Evolutionary conservation across 202 grass and related monocot species (phyloP).

Genomic region (Setaria italica): DNA sequence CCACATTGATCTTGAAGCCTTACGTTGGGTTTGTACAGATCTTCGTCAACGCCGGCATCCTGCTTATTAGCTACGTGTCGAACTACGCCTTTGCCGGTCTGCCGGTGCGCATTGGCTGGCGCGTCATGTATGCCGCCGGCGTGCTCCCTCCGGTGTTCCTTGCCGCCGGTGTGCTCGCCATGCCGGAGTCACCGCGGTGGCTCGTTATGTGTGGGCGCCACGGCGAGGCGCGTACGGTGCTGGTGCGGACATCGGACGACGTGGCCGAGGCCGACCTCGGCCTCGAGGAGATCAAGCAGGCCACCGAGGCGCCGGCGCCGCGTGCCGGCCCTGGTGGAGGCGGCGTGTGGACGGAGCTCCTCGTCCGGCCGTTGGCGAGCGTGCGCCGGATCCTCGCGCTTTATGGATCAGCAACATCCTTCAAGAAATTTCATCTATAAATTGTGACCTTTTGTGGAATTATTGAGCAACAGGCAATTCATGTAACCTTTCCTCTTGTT

Average conservation of each 20-base stretch:
- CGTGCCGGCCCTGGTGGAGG: not conserved
- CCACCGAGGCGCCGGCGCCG: not conserved
- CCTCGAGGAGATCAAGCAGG: conserved; percentile 42
- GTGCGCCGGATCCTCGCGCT: conserved; percentile 46
- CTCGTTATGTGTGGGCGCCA: conserved; percentile 44
- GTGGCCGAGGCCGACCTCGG: conserved; percentile 40
- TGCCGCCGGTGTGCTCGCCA: conserved; percentile 17
- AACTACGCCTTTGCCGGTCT: conserved; percentile 42
- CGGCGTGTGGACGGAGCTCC: conserved; percentile 43
- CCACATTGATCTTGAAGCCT: no score
- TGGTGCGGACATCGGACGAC: not conserved
- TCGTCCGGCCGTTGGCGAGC: not conserved
- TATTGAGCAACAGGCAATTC: no score
- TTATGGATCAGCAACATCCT: no score
- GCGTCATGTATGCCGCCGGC: conserved; percentile 41
- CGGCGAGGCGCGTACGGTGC: not conserved
- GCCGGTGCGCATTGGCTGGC: not conserved
- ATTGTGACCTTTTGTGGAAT: no score
- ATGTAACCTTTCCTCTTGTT: no score
- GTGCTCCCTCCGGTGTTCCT: not conserved
- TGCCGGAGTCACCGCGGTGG: conserved; percentile 53
- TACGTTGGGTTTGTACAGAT: not conserved
- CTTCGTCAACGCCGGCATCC: conserved; percentile 43
- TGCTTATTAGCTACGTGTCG: conserved; percentile 55
- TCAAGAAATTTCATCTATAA: no score